Evolutionary conservation across 208 protist species (phyloP), one percentile per base, ranked within the genome.

Genomic region (Balamuthia mandrillaris): DNA sequence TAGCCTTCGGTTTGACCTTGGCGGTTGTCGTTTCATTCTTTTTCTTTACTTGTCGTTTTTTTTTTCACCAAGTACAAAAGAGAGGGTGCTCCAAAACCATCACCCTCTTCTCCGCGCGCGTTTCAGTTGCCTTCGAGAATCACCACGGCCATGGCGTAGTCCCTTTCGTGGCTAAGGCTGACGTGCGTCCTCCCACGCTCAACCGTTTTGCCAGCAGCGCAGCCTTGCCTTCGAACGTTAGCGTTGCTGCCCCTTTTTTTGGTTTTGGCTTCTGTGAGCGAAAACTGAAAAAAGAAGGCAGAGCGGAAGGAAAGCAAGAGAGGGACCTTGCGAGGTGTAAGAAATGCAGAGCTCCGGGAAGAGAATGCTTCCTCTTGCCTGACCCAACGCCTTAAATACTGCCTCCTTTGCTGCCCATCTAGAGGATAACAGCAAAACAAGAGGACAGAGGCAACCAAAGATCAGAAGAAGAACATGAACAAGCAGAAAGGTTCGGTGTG

Each of bases 341-440:
- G n/a, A n/a, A n/a, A n/a, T n/a, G n/a, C 27, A 68, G 37, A 83
- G 61, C 14, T 83, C 54, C 0, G 77, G 44, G 35, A 83, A 83
- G 27, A 83, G 54, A 18, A 83, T 56, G 31, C 47, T 56, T 24
- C 77, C 77, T 63, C 77, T 3, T 7, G 41, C 39, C n/a, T 44
- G 77, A 14, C 77, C 77, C 16, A 83, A 52, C 1, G 77, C 77
- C 77, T 83, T 83, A 39, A 83, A 83, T 3, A 56, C 54, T 29
- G 77, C 77, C 35, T 83, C 77, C 33, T 83, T 83, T 4, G 58
- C 77, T 41, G 77, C 77, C 77, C 77, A 83, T 39, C 77, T 83
- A 56, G 33, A 0, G 16, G n/a, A 44, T 0, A 6, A 66, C 14
- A 44, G 4, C 5, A 31, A 31, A 9, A 0, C n/a, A 44, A 31